Base-by-base conservation (phyloP, 495 filamentous ascomycete species). In the Filosporella fistucella region DNA sequence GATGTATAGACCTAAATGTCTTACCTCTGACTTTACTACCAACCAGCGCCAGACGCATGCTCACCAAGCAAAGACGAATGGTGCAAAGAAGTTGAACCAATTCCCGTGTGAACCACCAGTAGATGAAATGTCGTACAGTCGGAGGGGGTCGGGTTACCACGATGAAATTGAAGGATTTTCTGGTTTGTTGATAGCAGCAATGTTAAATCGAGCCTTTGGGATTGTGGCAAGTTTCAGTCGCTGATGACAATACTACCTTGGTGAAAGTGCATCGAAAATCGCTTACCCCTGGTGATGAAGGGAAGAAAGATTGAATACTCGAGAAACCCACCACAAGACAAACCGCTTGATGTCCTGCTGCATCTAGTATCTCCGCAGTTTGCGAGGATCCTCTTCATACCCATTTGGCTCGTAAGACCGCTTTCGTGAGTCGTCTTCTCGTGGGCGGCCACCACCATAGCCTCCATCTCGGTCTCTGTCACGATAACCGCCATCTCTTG, bases 341-440 rank as follows among this genome's bases (percentile, higher is more conserved):
- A 59, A 56, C 49, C 35, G 38, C n/a, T 51, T 47, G 42, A 34
- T 38, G 47, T 40, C 44, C 42, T 43, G 46, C 37, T 54, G 30
- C n/a, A 38, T 51, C 69, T 72, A 89, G 70, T 91, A 90, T 59
- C 87, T 82, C 64, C 86, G 79, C 59, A 88, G 77, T 61, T 82
- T 85, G 46, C 89, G 79, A 29, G 85, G 80, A 63, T 93, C 87
- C 56, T 91, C 86, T 61, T 88, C 82, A 51, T 77, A 75, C 46
- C 78, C 80, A 32, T 72, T 85, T 48, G 78, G 69, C 51, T 89
- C 85, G 57, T 74, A 80, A 23, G 73, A 70, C 53, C 80, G 75
- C 57, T 77, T 78, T 35, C 82, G 69, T 53, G 72, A 78, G 51
- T 82, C 81, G 57, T 84, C 72, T 60, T 74, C 63, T 68, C 77